A percentile compares a stretch with the other conserved stretches of the same genome.
Evolutionary conservation across 495 filamentous ascomycete species (phyloP).

Genomic region (Oidiodendron maius): DNA sequence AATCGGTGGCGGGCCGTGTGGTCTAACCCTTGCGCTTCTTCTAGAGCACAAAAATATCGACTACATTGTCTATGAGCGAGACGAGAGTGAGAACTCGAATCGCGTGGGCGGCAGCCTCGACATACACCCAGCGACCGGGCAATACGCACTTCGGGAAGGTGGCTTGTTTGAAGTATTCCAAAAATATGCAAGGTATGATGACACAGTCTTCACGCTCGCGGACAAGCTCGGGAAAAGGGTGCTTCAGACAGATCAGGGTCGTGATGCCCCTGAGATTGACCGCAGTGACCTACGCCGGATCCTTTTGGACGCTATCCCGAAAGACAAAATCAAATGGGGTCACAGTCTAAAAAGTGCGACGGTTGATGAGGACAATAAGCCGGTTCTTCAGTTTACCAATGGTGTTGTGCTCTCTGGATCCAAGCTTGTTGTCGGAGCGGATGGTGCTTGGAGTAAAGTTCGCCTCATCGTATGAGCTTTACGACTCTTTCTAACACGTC

Average conservation of each 20-base stretch:
- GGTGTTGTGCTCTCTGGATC: slow-evolving; percentile 18
- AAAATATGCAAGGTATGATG: slow-evolving; percentile 25
- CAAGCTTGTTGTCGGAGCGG: slow-evolving; percentile 28
- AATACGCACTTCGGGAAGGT: slow-evolving; percentile 41
- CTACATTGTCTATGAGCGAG: slow-evolving; percentile 36
- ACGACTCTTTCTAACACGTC: slow-evolving; percentile 7
- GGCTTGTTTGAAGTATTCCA: slow-evolving; percentile 44
- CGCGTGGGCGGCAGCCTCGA: slow-evolving; percentile 42
- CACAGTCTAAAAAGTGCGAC: slow-evolving; percentile 27
- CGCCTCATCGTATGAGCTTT: slow-evolving; percentile 15
- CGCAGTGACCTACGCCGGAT: slow-evolving; percentile 32
- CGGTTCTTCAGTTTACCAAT: slow-evolving; percentile 24
- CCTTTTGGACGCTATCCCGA: slow-evolving; percentile 33
- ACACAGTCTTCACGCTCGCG: slow-evolving; percentile 16
- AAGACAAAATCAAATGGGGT: slow-evolving; percentile 38
- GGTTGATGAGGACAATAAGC: slow-evolving; percentile 15
- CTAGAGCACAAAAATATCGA: slow-evolving; percentile 27
- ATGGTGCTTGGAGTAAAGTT: slow-evolving; percentile 32
- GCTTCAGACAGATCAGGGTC: slow-evolving; percentile 35
- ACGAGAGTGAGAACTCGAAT: slow-evolving; percentile 15
- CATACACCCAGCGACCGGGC: slow-evolving; percentile 44
- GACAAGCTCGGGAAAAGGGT: slow-evolving; percentile 22
- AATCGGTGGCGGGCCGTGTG: slow-evolving; percentile 50
- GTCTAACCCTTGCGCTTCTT: slow-evolving; percentile 48
- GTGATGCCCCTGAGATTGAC: slow-evolving; percentile 39